Base-by-base conservation (phyloP, 2,329 filamentous ascomycete genomes). In the Neodidymelliopsis sp. region DNA sequence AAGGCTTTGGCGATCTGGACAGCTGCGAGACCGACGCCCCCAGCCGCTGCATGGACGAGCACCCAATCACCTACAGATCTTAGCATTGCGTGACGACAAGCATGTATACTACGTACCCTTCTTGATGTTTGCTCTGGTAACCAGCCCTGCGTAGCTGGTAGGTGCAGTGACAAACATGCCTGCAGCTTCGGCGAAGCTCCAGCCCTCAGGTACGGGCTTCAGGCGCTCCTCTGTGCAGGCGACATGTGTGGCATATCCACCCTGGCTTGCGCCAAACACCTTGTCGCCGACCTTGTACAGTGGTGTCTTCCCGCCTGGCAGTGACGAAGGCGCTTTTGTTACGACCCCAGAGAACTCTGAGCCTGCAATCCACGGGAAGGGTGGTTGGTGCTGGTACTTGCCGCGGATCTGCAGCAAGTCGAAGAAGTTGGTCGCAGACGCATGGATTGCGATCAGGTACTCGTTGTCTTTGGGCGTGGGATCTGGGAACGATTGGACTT, bases 1-100 rank as follows among this genome's bases (percentile, higher is more conserved):
- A 89, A 86, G 0, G 92, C 93, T 75, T 97, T 97, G 20, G 93
- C 93, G 53, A 97, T 86, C 73, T 97, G 93, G 18, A 97, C 91
- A 4, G 93, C 93, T 1, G 92, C 90, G 2, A 97, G 77, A 0
- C 93, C 93, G 9, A 97, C 93, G 12, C 93, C 93, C 2, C 93
- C 93, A 0, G 93, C 93, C 0, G 91, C 93, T 1, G 93, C 93
- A 69, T 97, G 93, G 11, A 97, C 85, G 7, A 97, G 84, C 1
- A 97, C 92, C 74, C 84, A 88, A 65, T 97, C 93, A 1, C 91
- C 91, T 67, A 51, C 4, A 16, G 1, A 24, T 6, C 13, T 35
- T 23, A 43, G 30, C 27, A 8, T 10, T 35, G 12, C 11, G 4
- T 18, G 1, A 6, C 2, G 2, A 15, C 2, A 18, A 2, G 10